These are phyloP conservation scores for Alternaria consortialis DNA, from an alignment of 2,329 filamentous ascomycete genomes.

Conservation along the genomic window DNA sequence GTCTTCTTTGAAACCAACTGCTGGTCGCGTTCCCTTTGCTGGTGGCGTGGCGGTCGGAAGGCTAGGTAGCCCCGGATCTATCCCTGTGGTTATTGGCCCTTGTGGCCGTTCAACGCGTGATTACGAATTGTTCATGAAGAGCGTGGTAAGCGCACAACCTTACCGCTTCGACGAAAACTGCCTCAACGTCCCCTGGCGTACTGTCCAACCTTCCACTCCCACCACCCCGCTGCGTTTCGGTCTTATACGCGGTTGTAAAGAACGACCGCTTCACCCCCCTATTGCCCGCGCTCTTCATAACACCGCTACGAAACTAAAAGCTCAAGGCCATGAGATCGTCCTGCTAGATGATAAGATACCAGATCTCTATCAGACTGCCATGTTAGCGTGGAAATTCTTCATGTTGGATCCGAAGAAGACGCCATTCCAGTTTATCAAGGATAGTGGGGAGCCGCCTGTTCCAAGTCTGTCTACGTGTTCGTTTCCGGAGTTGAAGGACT, in stretches of 20 bases:
- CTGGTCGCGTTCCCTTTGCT: slow-evolving; percentile 59
- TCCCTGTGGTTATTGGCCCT: slow-evolving; percentile 56
- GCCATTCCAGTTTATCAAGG: slow-evolving; percentile 42
- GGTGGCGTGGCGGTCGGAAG: slow-evolving; percentile 42
- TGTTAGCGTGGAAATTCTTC: slow-evolving; percentile 56
- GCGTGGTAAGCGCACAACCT: slow-evolving; percentile 52
- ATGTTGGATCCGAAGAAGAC: slow-evolving; percentile 51
- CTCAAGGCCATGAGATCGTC: slow-evolving; percentile 57
- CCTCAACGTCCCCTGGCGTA: slow-evolving; percentile 59
- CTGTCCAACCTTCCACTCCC: slow-evolving; percentile 21
- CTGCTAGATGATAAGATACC: slow-evolving; percentile 40
- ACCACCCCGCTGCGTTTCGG: slow-evolving; percentile 56
- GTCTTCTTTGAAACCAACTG: slow-evolving; percentile 62
- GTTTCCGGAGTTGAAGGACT: slow-evolving; percentile 45
- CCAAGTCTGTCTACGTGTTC: slow-evolving; percentile 49
- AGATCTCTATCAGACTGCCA: slow-evolving; percentile 41
- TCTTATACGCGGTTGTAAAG: slow-evolving; percentile 57
- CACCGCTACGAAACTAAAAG: slow-evolving; percentile 52
- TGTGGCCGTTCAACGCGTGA: slow-evolving; percentile 55
- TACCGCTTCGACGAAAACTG: slow-evolving; percentile 58
- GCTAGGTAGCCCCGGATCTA: slow-evolving; percentile 38
- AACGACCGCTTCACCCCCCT: slow-evolving; percentile 62
- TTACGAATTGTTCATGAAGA: slow-evolving; percentile 53
- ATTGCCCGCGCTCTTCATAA: slow-evolving; percentile 57
- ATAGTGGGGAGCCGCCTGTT: slow-evolving; percentile 57